Evolutionary conservation across 148 eudicot genomes (phyloP).

Genomic region (Amaranthus palmeri): DNA sequence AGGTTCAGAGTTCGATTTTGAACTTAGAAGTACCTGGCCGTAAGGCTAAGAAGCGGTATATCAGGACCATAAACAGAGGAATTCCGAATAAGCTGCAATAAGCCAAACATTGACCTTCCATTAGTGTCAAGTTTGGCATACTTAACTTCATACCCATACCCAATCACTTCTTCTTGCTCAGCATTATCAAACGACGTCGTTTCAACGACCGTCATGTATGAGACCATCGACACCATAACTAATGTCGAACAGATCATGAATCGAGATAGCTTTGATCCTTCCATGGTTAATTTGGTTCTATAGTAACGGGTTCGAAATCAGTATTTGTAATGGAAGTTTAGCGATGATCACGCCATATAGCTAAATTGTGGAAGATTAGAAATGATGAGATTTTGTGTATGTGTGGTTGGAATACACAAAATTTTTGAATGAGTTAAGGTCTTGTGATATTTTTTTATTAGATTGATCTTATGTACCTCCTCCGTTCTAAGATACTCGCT

Average conservation of each 20-base stretch:
- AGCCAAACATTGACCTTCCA: slow-evolving; percentile 18
- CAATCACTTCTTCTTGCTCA: slow-evolving; percentile 9
- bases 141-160: slow-evolving; percentile 35
- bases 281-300: background rate
- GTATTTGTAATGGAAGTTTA: too few relatives aligned
- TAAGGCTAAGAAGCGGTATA: slow-evolving; percentile 25
- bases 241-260: background rate
- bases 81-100: slow-evolving; percentile 32
- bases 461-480: too few relatives aligned
- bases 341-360: background rate
- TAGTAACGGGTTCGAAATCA: too few relatives aligned
- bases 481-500: too few relatives aligned
- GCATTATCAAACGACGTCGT: background rate
- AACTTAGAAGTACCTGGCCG: slow-evolving; percentile 12
- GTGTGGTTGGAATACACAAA: background rate
- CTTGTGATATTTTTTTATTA: too few relatives aligned
- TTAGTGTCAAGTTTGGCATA: slow-evolving; percentile 12
- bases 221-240: slow-evolving; percentile 7
- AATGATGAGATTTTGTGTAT: background rate
- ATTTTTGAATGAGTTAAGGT: background rate
- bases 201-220: background rate
- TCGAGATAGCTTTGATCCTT: background rate
- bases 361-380: background rate
- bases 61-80: slow-evolving; percentile 47
- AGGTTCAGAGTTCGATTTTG: too few relatives aligned